A percentile compares a stretch with the other conserved stretches of the same genome.
phyloP scores from a whole-genome alignment of 2,329 filamentous ascomycete genomes.

The Botryosphaeria dothidea region DNA sequence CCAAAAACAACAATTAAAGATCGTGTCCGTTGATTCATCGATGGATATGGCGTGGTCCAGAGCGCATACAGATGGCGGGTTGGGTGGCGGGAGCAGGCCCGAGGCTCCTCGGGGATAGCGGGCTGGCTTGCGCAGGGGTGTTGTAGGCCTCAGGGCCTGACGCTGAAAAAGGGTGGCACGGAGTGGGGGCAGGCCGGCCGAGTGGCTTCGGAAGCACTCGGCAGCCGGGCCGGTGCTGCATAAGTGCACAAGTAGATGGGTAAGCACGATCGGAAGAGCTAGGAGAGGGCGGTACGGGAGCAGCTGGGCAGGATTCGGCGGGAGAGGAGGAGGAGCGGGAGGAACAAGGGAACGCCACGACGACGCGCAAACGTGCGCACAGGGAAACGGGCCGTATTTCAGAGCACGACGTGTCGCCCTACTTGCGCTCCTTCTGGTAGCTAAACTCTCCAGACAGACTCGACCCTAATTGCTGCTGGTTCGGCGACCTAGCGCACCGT shows the following conservation, averaged over 20 bases:
- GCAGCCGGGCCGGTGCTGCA: not conserved
- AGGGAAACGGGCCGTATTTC: not conserved
- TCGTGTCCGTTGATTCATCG: no score
- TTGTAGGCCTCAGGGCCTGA: not conserved
- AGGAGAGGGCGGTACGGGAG: not conserved
- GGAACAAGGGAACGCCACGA: not conserved
- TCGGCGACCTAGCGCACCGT: not conserved
- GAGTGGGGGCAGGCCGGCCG: not conserved
- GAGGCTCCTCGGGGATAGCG: not conserved
- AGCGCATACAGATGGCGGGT: no score
- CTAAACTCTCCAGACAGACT: not conserved
- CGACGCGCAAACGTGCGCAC: not conserved
- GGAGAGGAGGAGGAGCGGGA: not conserved
- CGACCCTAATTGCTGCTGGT: not conserved
- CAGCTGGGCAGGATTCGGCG: not conserved
- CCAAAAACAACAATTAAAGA: no score
- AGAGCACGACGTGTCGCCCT: not conserved
- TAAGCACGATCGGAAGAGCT: not conserved
- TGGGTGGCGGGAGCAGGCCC: no score
- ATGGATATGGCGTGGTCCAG: no score
- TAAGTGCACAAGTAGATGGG: not conserved
- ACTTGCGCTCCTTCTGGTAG: not conserved
- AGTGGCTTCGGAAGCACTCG: not conserved
- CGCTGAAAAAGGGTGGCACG: not conserved
- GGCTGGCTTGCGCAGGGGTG: not conserved